Evolutionary conservation across 1,284 basidiomycete species (phyloP).

Genomic region (Sanghuangporus weigelae): DNA sequence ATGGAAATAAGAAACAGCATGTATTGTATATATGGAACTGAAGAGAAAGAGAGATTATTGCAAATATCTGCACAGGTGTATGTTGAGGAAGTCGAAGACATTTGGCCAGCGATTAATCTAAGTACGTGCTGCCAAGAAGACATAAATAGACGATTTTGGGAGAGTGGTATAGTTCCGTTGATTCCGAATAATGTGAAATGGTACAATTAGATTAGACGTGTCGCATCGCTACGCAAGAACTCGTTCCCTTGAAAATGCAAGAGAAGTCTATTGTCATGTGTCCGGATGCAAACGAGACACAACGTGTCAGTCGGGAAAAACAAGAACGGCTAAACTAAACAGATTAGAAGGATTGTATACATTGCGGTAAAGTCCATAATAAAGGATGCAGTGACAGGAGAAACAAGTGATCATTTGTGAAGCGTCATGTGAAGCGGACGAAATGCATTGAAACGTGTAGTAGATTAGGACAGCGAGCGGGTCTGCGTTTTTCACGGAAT

Average conservation of each 20-base stretch:
- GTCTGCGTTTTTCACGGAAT: not conserved
- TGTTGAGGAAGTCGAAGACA: not conserved
- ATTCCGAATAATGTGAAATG: not conserved
- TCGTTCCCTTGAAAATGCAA: not conserved
- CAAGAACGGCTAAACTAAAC: not conserved
- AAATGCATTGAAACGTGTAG: not conserved
- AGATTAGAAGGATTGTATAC: not conserved
- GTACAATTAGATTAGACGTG: not conserved
- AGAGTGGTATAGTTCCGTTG: not conserved
- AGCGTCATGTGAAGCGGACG: not conserved
- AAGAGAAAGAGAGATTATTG: not conserved
- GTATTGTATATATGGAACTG: not conserved
- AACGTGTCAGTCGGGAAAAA: not conserved
- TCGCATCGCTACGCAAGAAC: not conserved
- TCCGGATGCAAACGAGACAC: not conserved
- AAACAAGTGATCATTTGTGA: not conserved
- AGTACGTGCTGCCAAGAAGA: not conserved
- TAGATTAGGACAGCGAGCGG: not conserved
- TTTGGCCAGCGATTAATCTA: not conserved
- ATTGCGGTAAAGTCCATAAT: not conserved
- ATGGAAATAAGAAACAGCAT: not conserved
- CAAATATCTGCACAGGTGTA: not conserved
- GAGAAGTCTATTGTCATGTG: slow-evolving; percentile 1
- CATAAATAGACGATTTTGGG: not conserved
- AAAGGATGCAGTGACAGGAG: not conserved